phyloP scores from a whole-genome alignment of 148 eudicot species.

The Amaranthus cruentus region DNA sequence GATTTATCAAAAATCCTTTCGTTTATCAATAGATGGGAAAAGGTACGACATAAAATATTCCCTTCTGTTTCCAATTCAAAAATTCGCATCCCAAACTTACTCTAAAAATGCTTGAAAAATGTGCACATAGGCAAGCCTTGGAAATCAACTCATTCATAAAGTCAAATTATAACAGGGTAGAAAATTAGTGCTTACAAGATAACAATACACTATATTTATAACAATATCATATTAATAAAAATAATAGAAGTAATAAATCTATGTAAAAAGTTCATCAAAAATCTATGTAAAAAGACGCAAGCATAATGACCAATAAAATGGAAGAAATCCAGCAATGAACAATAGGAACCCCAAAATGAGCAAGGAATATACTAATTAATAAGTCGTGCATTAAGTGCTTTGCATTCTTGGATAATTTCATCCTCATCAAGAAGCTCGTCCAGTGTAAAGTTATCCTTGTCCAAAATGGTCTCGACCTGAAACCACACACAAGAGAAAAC shows the following conservation, averaged over 20 bases:
- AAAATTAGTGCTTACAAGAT: too few species aligned
- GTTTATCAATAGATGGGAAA: too few species aligned
- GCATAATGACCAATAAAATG: background rate
- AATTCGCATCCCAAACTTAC: too few species aligned
- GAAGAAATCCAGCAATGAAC: slow-evolving; percentile 5
- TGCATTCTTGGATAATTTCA: slow-evolving; percentile 96
- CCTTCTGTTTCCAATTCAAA: too few species aligned
- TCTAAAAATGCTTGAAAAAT: too few species aligned
- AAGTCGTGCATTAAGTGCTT: slow-evolving; percentile 87
- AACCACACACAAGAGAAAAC: slow-evolving; percentile 10
- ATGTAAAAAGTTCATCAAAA: background rate
- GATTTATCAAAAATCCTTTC: too few species aligned
- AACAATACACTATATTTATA: background rate
- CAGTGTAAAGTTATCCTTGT: slow-evolving; percentile 71
- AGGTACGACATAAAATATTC: too few species aligned
- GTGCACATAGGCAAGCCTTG: too few species aligned
- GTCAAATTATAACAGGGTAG: too few species aligned
- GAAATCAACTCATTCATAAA: too few species aligned
- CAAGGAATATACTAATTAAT: slow-evolving; percentile 58
- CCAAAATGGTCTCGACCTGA: slow-evolving; percentile 90
- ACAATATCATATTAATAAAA: background rate
- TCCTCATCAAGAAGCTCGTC: slow-evolving; percentile 98
- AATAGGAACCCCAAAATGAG: slow-evolving; percentile 3
- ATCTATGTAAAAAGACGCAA: background rate
- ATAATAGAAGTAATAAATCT: background rate